Evolutionary conservation across 2,329 filamentous ascomycete species (phyloP), one percentile per base, ranked within the genome.

Genomic region (Alternaria ventricosa): DNA sequence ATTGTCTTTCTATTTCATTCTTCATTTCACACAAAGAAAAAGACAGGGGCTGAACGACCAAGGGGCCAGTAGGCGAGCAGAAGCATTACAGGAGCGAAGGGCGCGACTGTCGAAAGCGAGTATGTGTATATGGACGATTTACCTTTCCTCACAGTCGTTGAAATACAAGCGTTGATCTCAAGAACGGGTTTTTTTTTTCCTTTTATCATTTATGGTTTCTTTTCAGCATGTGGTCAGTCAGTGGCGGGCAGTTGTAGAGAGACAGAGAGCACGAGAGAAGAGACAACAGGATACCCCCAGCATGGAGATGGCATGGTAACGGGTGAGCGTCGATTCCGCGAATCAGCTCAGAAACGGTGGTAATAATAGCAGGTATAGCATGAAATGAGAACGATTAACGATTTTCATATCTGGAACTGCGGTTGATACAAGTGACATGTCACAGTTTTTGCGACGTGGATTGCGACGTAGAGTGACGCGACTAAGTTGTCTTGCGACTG

Each of bases 91-190:
- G 58, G 58, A 64, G 61, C 51, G 47, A 55, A 15, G 50, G 57
- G 45, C 54, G 46, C 55, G 49, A 56, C 58, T 57, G 47, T 54
- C 25, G 27, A 36, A 61, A 64, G 43, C 58, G 57, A 65, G 69
- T 65, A 69, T 67, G 66, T 71, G 66, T 67, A 72, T 68, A 70
- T 63, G 62, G 69, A 65, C 50, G 57, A 60, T 68, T 74, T 69
- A 61, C 65, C 67, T 73, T 76, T 72, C 72, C 66, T 66, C 74
- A 74, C 72, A 77, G 73, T 76, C 72, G 71, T 75, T 76, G 67
- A 75, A 60, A 78, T 77, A 77, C 72, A 76, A 78, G 73, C 68
- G 71, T 78, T 78, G 71, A 73, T 74, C 70, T 71, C 62, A 69
- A 73, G 65, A 72, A 67, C 49, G 27, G 23, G 41, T 55, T 64